A percentile compares a stretch with the other conserved stretches of the same genome.
Evolutionary conservation across 352 stramenopile species (phyloP).

Genomic region (Thraustochytrium striatum): DNA sequence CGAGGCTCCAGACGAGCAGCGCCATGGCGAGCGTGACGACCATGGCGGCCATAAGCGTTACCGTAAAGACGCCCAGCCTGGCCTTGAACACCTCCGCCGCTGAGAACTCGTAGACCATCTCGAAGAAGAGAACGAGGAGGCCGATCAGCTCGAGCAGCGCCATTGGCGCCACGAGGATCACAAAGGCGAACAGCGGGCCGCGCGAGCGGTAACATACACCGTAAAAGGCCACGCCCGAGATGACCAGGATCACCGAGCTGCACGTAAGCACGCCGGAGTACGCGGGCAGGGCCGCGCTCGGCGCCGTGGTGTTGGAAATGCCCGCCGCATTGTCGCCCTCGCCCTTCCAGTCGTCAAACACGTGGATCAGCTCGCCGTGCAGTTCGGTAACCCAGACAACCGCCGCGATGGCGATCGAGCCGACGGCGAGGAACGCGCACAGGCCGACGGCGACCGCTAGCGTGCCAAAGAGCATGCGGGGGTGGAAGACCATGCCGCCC

Average conservation of each 20-base stretch:
- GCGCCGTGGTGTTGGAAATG: no score
- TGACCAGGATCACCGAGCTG: neutral
- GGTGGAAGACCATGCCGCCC: no score
- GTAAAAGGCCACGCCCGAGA: neutral
- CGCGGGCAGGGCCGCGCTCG: neutral
- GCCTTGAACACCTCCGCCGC: no score
- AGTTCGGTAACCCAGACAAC: no score
- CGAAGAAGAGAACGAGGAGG: neutral
- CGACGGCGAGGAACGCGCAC: no score
- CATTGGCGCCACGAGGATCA: neutral
- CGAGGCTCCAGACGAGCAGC: neutral
- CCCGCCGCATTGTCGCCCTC: no score
- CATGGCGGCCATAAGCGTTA: neutral
- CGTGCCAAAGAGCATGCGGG: no score
- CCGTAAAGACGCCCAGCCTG: neutral
- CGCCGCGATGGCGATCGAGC: no score
- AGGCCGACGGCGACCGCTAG: no score
- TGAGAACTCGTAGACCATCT: no score
- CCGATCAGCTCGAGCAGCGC: neutral
- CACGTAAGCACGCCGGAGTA: neutral
- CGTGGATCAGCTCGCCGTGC: no score
- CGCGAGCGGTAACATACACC: neutral
- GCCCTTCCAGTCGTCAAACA: no score
- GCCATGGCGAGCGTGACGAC: neutral
- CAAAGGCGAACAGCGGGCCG: neutral